Conservation (phyloP, 2,329 filamentous ascomycete species). For the Alternaria tenuissima region DNA sequence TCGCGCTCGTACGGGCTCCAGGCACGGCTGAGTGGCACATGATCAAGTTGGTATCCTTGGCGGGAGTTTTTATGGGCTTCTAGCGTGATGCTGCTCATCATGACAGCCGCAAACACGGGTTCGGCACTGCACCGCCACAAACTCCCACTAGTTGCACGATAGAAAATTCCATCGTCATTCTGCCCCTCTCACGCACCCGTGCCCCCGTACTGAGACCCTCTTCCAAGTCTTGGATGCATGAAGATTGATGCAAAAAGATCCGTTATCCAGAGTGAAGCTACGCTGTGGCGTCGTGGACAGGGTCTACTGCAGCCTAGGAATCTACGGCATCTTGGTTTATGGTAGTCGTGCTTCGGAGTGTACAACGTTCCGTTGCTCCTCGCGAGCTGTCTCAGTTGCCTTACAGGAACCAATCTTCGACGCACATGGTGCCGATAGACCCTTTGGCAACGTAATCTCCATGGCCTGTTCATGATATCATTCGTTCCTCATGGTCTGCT, state of each 20-base stretch:
- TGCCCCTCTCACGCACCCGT: background rate
- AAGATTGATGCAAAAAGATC: conserved; percentile 9
- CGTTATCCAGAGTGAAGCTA: conserved; percentile 15
- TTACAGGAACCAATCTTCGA: background rate
- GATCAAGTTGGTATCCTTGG: conserved; percentile 26
- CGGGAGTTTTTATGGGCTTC: conserved; percentile 19
- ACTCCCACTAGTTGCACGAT: conserved; percentile 23
- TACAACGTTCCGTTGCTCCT: conserved; percentile 1
- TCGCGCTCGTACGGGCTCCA: conserved; percentile 18
- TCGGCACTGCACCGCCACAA: conserved; percentile 16
- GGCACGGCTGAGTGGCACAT: conserved; percentile 7
- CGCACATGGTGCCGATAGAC: background rate
- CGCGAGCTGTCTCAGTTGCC: conserved; percentile 31
- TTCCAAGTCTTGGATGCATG: conserved; percentile 22
- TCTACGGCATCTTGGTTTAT: background rate
- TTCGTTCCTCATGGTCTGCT: background rate
- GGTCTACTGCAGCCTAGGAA: background rate
- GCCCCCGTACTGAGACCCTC: background rate
- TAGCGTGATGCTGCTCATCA: conserved; percentile 39
- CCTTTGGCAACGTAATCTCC: background rate
- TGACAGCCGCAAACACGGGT: conserved; percentile 28
- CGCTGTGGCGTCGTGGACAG: conserved; percentile 10
- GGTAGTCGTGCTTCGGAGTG: background rate
- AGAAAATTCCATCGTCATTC: background rate
- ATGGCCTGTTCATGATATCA: background rate